phyloP scores from a whole-genome alignment of 352 stramenopile species.

The Globisporangium uncinulatum region DNA sequence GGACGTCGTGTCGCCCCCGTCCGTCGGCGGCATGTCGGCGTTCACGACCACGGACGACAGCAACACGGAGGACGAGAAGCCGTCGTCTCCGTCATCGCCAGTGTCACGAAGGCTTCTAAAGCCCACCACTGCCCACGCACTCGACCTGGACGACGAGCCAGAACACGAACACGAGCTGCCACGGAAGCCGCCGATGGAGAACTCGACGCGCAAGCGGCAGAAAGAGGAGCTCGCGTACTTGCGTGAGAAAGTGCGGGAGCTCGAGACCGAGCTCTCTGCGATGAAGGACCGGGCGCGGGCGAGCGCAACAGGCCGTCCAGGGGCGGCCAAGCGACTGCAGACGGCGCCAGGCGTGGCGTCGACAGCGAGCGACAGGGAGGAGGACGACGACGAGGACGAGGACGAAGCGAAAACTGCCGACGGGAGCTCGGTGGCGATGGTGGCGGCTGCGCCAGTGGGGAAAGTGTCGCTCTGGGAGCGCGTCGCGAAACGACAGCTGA shows the following conservation, averaged over 20 bases:
- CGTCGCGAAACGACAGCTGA: constrained; percentile 21
- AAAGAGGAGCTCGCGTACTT: constrained; percentile 54
- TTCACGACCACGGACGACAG: not conserved
- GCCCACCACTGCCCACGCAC: not conserved
- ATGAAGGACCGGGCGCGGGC: constrained; percentile 4
- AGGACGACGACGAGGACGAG: too few relatives aligned
- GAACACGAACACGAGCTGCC: not conserved
- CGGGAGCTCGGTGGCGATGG: not conserved
- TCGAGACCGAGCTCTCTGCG: constrained; percentile 30
- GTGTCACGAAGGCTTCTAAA: too few relatives aligned
- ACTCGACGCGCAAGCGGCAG: constrained; percentile 43
- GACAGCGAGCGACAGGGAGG: not conserved
- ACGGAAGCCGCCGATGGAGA: constrained; percentile 29
- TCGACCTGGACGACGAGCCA: not conserved
- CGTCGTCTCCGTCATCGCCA: not conserved
- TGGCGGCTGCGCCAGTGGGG: not conserved
- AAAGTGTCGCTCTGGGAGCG: constrained; percentile 21
- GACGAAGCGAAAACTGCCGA: not conserved
- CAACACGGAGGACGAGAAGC: not conserved
- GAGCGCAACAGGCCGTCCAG: not conserved
- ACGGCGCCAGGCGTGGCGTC: constrained; percentile 3
- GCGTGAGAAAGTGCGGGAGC: constrained; percentile 29
- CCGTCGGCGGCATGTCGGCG: not conserved
- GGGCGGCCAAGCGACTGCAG: not conserved
- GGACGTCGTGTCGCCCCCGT: not conserved